Conservation (phyloP, 2,329 filamentous ascomycete genomes). For the Beauveria varroae region DNA sequence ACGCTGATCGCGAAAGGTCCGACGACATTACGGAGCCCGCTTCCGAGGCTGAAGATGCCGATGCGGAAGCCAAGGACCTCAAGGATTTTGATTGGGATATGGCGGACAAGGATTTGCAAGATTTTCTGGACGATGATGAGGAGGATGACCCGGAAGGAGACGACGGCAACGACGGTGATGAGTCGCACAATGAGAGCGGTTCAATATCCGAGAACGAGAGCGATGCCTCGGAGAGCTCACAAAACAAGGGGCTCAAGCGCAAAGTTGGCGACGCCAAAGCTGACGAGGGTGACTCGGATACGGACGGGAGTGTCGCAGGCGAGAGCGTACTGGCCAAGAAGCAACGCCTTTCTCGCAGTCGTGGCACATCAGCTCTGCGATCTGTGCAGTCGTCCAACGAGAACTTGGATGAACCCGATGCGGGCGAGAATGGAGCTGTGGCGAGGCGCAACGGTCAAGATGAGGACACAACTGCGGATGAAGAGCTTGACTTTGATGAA, state of each 20-base stretch:
- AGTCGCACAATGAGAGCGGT: background rate
- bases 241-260: conserved; percentile 25
- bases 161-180: conserved; percentile 16
- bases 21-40: conserved; percentile 26
- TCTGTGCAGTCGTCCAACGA: conserved; percentile 35
- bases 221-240: conserved; percentile 19
- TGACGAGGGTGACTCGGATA: conserved; percentile 27
- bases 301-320: conserved; percentile 20
- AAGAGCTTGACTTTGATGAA: conserved; percentile 38
- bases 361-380: conserved; percentile 39
- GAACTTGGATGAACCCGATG: conserved; percentile 10
- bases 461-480: conserved; percentile 22
- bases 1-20: conserved; percentile 48
- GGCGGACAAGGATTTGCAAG: conserved; percentile 65
- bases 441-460: background rate
- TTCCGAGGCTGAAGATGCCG: conserved; percentile 24
- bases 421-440: conserved; percentile 14
- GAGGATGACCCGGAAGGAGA: conserved; percentile 19
- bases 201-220: conserved; percentile 21
- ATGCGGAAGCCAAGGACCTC: conserved; percentile 34
- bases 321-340: conserved; percentile 42
- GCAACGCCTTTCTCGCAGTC: conserved; percentile 38
- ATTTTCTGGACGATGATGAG: conserved; percentile 55
- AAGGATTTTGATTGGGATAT: conserved; percentile 54
- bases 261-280: conserved; percentile 22